Percentiles rank a stretch among this genome's conserved stretches.
These are phyloP conservation scores for Phaeosphaeria sp. DNA, from an alignment of 2,329 filamentous ascomycete genomes.

Conservation along the genomic window DNA sequence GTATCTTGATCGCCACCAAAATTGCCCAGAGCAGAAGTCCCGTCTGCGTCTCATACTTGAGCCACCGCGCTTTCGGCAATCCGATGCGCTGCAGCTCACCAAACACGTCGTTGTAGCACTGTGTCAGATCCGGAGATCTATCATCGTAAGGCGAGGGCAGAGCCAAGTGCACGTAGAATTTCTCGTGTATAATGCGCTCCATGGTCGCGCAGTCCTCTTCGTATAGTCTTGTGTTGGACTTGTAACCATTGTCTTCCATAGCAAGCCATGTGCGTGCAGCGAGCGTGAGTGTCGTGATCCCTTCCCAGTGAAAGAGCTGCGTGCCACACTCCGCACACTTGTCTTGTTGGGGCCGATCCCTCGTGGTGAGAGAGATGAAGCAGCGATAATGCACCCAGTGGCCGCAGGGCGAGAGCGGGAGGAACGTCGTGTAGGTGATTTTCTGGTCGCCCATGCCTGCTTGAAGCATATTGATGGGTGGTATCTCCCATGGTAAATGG, in stretches of 20 bases:
- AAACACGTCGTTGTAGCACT: constrained; percentile 16
- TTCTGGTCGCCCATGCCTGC: neutral
- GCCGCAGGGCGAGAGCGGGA: constrained; percentile 27
- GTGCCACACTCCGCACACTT: constrained; percentile 21
- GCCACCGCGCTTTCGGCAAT: constrained; percentile 18
- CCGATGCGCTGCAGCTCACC: constrained; percentile 10
- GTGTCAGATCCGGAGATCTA: constrained; percentile 16
- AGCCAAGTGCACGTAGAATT: constrained; percentile 8
- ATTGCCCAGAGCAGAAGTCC: constrained; percentile 22
- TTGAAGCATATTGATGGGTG: neutral
- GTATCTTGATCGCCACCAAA: constrained; percentile 30
- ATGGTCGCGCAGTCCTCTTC: constrained; percentile 23
- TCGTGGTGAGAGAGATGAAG: constrained; percentile 16
- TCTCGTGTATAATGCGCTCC: constrained; percentile 3
- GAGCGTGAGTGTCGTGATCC: constrained; percentile 26
- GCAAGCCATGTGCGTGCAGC: constrained; percentile 23
- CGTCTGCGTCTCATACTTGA: constrained; percentile 14
- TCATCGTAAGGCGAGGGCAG: constrained; percentile 8
- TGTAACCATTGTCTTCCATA: constrained; percentile 2
- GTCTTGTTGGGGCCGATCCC: neutral
- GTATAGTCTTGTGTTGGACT: constrained; percentile 10
- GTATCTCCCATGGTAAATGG: constrained; percentile 11
- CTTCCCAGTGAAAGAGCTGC: constrained; percentile 29
- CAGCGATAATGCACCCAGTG: constrained; percentile 38
- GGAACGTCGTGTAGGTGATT: constrained; percentile 14